Base-by-base conservation (phyloP, 1,139 yeast genomes). In the Arxiozyma bovina region DNA sequence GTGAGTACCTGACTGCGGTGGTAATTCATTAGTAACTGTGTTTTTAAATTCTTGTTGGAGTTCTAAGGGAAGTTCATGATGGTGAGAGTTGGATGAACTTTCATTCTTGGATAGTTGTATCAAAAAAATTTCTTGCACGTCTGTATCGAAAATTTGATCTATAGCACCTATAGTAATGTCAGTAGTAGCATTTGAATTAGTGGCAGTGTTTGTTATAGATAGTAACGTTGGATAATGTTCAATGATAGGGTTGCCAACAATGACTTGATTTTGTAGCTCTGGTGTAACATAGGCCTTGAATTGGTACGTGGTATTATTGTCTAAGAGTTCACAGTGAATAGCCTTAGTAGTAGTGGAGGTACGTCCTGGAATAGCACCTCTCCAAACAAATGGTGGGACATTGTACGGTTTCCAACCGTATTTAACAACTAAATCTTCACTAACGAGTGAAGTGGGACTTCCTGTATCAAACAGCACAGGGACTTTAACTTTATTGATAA, bases 361-460 rank as follows among this genome's bases (percentile, higher is more conserved):
- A 20, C 25, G 17, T 2, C 23, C 45, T 12, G 21, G n/a, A 42
- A 42, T 18, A 42, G 48, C 48, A 30, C 42, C 48, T 45, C 23
- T 25, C 47, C 38, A 45, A 7, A 18, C 23, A 21, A 45, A 41
- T 38, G 44, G 18, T 38, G 43, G 34, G 12, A 40, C 50, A 1
- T 18, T 30, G 21, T 48, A 48, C 20, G 50, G n/a, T 15, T 44
- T 7, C 50, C 50, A 48, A 20, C 42, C n/a, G 18, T 40, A 6
- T 15, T n/a, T 25, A 3, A 17, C 1, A 6, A 48, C 45, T 9
- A 48, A 9, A 18, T n/a, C 30, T n/a, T 41, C 15, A 42, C 45
- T 41, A 11, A 48, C n/a, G 4, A 42, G n/a, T 3, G 50, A 48
- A 4, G 50, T 48, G n/a, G 50, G 50, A 42, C 50, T 48, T 23